Evolutionary conservation across 257 asterid genomes (phyloP).

Genomic region (Capsicum rhomboideum): DNA sequence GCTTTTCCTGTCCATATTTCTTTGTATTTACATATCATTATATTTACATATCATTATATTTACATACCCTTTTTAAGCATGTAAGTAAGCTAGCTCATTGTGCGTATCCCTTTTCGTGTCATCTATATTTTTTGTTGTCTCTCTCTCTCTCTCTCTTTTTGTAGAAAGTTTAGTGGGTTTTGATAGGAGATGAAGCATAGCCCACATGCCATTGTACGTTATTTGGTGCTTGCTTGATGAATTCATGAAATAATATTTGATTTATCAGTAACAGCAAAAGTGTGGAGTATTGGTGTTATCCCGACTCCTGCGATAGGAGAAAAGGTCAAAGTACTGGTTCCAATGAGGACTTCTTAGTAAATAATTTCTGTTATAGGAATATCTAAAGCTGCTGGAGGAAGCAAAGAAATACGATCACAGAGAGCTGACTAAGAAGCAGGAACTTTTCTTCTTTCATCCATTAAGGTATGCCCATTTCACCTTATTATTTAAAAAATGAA

Average conservation of each 20-base stretch:
- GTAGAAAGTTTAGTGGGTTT: background rate
- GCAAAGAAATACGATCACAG: slow-evolving; percentile 97
- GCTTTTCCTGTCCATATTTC: too few species aligned
- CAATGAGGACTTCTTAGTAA: slow-evolving; percentile 7
- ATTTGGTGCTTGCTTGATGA: background rate
- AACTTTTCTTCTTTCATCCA: slow-evolving; percentile 93
- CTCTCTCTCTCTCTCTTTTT: background rate
- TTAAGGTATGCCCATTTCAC: slow-evolving; percentile 48
- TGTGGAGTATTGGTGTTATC: background rate
- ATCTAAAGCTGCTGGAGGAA: slow-evolving; percentile 79
- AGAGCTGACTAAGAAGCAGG: slow-evolving; percentile 94
- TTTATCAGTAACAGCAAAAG: background rate
- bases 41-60: too few species aligned
- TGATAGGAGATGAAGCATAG: background rate
- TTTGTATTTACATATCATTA: too few species aligned
- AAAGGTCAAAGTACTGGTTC: background rate
- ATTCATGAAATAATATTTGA: background rate
- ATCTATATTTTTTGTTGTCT: background rate
- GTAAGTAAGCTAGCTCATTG: background rate
- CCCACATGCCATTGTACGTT: background rate
- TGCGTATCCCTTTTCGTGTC: background rate
- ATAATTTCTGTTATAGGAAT: slow-evolving; percentile 52
- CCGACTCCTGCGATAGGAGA: background rate
- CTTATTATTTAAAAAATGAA: background rate
- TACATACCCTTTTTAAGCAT: background rate